Evolutionary conservation across 805 yeast species (phyloP), one percentile per base, ranked within the genome.

Genomic region (Pichia scutulata): DNA sequence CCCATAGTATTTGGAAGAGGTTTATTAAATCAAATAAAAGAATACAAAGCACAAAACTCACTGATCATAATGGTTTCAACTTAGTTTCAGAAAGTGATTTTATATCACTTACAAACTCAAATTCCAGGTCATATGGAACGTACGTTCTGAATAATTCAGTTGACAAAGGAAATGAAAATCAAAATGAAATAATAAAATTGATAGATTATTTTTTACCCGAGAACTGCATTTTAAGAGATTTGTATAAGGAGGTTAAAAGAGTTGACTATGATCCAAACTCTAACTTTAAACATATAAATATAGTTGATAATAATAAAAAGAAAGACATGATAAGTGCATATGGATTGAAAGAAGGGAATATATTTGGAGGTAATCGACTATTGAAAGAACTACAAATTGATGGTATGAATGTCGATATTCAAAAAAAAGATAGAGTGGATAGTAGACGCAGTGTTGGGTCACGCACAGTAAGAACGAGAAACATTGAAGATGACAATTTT

Each of bases 61-160:
- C 19, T 22, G 36, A 10, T 26, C n/a, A 30, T 9, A 19, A 23
- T 40, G n/a, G 1, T 25, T 24, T 5, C 25, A 22, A 12, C 14
- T 26, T 50, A 26, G 28, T 50, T 14, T 46, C 52, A 21, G 40
- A 56, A 9, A 61, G 60, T 9, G 75, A 72, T 44, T 70, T 72
- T 49, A 49, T 44, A 12, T 39, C 57, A 13, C 55, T 67, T 7
- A 64, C 71, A 2, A 58, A 58, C 23, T 53, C 58, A 1, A 57
- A 57, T 41, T 64, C 69, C 13, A 59, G 56, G 30, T 42, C 55
- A 1, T 65, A 60, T 52, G 61, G 59, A 24, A 54, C 54, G 9
- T 55, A 52, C 40, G 61, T 66, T 33, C 24, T 54, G 43, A 60
- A 53, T 51, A 61, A 50, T 58, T 57, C 51, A 16, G 56, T 54